Base-by-base conservation (phyloP, 75 land plant species). In the Selaginella moellendorffii region DNA sequence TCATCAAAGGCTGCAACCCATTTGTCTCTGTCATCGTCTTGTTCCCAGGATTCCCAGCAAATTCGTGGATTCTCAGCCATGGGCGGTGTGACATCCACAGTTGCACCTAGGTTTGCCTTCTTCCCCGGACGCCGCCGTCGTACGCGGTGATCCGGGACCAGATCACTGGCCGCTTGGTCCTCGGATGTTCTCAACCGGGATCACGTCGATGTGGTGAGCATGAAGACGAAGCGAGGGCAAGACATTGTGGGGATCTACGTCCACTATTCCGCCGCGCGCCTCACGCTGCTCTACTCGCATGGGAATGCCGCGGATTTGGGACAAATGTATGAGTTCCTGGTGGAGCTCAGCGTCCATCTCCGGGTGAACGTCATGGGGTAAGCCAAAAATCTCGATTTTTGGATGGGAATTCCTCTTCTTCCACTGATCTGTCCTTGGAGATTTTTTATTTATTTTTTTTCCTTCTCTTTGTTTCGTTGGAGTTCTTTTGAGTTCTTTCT, bases 131-230 rank as follows among this genome's bases (percentile, higher is more conserved):
- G 5, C 46, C 46, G 46, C 46, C 46, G 10, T 36, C 46, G 46
- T 36, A 36, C 46, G 14, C 10, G 46, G 14, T 36, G 5, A 14
- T 36, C 46, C 5, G 46, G 14, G 46, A 36, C 14, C 10, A 36
- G 10, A 14, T 36, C 14, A 36, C 46, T 5, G 46, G 46, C 10
- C 5, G 14, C 10, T 14, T 36, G 46, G 46, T 36, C 10, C 46
- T 36, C 46, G 5, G 46, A 36, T 36, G 46, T 36, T 36, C 46
- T 36, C 46, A 14, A 61, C 0, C 75, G 81, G 59, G 46, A 36
- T 14, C 46, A 36, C 14, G 46, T 36, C 5, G 46, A 36, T 36
- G 46, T 36, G 5, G 46, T 36, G 46, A 36, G 46, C 10, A 36
- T 36, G 46, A 36, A 36, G 46, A 36, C 46, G 10, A 36, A 36